phyloP scores from a whole-genome alignment of 129 eudicot species.

The Ambrosia trifida region DNA sequence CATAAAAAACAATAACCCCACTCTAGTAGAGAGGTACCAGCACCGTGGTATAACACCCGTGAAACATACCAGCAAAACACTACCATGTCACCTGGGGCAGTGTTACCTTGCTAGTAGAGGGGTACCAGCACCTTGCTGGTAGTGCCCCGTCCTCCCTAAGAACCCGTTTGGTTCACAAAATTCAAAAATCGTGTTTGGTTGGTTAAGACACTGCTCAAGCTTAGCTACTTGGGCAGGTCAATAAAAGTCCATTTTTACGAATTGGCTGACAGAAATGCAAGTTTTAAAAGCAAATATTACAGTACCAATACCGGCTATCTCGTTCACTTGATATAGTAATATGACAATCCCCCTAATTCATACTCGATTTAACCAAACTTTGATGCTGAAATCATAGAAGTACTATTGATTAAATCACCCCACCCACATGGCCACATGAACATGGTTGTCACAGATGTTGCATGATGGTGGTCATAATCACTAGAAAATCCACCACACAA shows the following conservation, averaged over 20 bases:
- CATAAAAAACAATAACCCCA: no score
- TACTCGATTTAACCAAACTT: neutral
- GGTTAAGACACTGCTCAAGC: no score
- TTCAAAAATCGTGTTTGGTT: no score
- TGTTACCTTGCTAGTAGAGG: no score
- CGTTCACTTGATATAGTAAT: neutral
- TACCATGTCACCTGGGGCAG: no score
- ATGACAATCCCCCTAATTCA: neutral
- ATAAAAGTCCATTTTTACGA: neutral
- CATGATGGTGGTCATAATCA: neutral
- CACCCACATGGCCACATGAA: neutral
- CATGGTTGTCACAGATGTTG: slow-evolving; percentile 3
- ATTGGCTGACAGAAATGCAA: neutral
- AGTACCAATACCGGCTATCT: neutral
- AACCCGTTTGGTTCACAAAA: no score
- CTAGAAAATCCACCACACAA: neutral
- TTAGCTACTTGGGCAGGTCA: no score
- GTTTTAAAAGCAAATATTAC: neutral
- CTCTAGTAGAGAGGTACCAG: no score
- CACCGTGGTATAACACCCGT: no score
- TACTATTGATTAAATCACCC: neutral
- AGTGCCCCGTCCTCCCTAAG: no score
- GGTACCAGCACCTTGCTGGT: no score
- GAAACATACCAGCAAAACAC: no score
- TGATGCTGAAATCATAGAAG: neutral